A percentile compares a stretch with the other conserved stretches of the same genome.
Conservation (phyloP, 257 asterid genomes). For the Capsicum pubescens region DNA sequence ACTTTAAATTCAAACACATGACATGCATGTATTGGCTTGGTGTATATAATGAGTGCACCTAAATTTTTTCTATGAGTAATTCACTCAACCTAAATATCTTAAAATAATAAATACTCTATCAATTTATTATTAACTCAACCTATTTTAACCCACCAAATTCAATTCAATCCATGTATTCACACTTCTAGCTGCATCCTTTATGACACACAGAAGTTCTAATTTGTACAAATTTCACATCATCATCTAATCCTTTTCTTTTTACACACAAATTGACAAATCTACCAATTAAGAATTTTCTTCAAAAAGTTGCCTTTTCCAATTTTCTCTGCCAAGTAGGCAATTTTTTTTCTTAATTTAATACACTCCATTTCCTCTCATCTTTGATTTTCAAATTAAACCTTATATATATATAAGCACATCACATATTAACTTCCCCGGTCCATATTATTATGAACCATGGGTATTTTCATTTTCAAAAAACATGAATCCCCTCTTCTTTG, state of each 20-base stretch:
- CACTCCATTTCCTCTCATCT: not conserved
- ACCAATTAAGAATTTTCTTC: not conserved
- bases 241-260: not conserved
- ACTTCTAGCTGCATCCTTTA: too few relatives aligned
- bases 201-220: too few relatives aligned
- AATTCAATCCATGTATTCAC: too few relatives aligned
- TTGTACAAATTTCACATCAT: not conserved
- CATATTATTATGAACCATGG: conserved; percentile 20
- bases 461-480: not conserved
- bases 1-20: too few relatives aligned
- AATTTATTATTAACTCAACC: too few relatives aligned
- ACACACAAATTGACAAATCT: not conserved
- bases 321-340: conserved; percentile 2
- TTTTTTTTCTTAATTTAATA: not conserved
- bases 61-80: too few relatives aligned
- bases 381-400: not conserved
- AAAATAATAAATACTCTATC: too few relatives aligned
- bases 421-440: not conserved
- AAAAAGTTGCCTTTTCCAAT: not conserved
- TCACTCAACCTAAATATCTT: too few relatives aligned
- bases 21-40: too few relatives aligned
- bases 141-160: too few relatives aligned
- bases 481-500: not conserved
- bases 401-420: not conserved
- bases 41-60: too few relatives aligned